Evolutionary conservation across 2,329 filamentous ascomycete genomes (phyloP), one percentile per base, ranked within the genome.

Genomic region (Aspergillus texensis): DNA sequence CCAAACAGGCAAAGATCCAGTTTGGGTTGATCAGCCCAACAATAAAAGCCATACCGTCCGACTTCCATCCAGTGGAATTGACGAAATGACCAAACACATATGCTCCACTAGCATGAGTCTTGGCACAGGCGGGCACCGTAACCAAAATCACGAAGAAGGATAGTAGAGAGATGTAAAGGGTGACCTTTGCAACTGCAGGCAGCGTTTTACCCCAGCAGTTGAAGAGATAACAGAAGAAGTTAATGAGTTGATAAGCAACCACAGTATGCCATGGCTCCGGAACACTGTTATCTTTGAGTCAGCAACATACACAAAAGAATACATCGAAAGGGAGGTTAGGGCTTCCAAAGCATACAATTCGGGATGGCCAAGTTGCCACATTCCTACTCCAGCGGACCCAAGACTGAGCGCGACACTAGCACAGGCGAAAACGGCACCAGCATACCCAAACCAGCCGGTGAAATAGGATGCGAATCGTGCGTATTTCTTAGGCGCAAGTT

Each of bases 31-130:
- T 81, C n/a, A 85, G 72, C 21, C 83, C 83, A 60, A 84, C 80
- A 60, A 85, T 83, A 74, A 84, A 85, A 16, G 83, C 82, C 56
- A 85, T 83, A 24, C 81, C 83, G 64, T 78, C 76, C 36, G 78
- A 73, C 28, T 70, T 62, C 82, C 81, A 85, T n/a, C 80, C 83
- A 1, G 82, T 85, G 66, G 80, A 81, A 72, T 84, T 85, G 75
- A 82, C 80, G 67, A 84, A 85, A 53, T 79, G 82, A 2, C 79
- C 80, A 66, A 85, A 85, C 62, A 85, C 83, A 68, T 83, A 85
- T 30, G 78, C 74, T 46, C 79, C 81, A 52, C 77, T 77, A 60
- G 83, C 79, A 64, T 84, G 80, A 1, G 78, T 78, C 4, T 80
- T 77, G 6, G 81, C 80, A 55, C 75, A 78, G 19, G 81, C 76